A percentile compares a stretch with the other conserved stretches of the same genome.
These are phyloP conservation scores for Rhodotorula sp. DNA, from an alignment of 1,284 basidiomycete genomes.

Conservation along the genomic window DNA sequence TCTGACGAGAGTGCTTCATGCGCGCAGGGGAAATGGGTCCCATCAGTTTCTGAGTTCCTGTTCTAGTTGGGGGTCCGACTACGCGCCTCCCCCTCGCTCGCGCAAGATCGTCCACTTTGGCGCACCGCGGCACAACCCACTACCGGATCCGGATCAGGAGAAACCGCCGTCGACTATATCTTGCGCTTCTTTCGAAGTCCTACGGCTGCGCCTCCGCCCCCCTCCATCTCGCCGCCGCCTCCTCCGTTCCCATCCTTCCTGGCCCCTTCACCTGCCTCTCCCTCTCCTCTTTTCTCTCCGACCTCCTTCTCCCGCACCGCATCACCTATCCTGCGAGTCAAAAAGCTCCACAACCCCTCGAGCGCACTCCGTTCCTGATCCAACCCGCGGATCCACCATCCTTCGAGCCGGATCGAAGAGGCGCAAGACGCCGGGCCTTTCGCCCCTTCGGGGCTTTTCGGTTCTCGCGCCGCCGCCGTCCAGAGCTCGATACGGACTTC, in stretches of 20 bases:
- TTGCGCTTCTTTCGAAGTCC: neutral
- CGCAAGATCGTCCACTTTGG: no score
- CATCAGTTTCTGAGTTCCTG: neutral
- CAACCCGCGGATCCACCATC: slow-evolving; percentile 1
- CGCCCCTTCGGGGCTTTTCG: neutral
- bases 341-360: slow-evolving; percentile 1
- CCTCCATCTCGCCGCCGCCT: neutral
- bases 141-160: neutral
- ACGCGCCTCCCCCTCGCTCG: no score
- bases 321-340: slow-evolving; percentile 11
- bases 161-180: neutral
- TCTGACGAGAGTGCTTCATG: no score
- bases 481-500: neutral
- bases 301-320: neutral
- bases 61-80: no score
- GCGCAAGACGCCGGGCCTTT: neutral
- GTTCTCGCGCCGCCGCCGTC: neutral
- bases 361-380: neutral
- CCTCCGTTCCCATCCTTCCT: no score
- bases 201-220: neutral
- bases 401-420: neutral
- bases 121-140: no score
- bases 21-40: neutral
- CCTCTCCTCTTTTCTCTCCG: neutral
- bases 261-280: neutral